Conservation (phyloP, 2,329 filamentous ascomycete species). For the Cladosporium colombiae region DNA sequence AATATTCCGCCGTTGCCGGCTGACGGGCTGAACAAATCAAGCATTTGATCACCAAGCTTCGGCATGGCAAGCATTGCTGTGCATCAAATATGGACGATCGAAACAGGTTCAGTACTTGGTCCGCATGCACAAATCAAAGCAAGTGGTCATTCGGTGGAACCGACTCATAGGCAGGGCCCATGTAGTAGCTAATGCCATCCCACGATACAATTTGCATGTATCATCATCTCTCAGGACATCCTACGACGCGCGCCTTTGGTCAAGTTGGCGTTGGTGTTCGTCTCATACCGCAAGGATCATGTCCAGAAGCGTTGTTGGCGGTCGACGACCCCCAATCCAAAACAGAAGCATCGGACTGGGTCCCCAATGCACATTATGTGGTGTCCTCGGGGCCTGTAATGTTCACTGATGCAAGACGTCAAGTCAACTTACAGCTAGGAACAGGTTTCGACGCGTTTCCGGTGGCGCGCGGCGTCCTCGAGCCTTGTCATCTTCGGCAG, state of each 20-base stretch:
- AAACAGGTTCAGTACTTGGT: slow-evolving; percentile 2
- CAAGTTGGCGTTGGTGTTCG: neutral
- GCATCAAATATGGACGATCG: neutral
- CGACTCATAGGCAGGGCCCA: neutral
- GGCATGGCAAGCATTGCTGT: slow-evolving; percentile 7
- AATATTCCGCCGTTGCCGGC: neutral
- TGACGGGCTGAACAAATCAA: neutral
- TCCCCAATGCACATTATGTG: neutral
- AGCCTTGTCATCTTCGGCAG: neutral
- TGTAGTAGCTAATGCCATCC: slow-evolving; percentile 2
- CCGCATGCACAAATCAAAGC: neutral
- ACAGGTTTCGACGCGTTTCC: neutral
- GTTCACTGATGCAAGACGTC: neutral
- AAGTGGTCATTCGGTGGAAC: neutral
- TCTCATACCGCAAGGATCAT: neutral
- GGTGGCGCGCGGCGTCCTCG: neutral
- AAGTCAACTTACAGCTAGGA: neutral
- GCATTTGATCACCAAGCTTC: slow-evolving; percentile 15
- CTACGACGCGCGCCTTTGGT: neutral
- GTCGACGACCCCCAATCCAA: neutral
- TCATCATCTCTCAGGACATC: neutral
- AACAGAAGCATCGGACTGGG: neutral
- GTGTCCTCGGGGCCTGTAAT: neutral
- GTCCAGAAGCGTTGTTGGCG: neutral
- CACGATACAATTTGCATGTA: neutral